phyloP scores from a whole-genome alignment of 2,329 filamentous ascomycete species.

The Metarhizium anisopliae region DNA sequence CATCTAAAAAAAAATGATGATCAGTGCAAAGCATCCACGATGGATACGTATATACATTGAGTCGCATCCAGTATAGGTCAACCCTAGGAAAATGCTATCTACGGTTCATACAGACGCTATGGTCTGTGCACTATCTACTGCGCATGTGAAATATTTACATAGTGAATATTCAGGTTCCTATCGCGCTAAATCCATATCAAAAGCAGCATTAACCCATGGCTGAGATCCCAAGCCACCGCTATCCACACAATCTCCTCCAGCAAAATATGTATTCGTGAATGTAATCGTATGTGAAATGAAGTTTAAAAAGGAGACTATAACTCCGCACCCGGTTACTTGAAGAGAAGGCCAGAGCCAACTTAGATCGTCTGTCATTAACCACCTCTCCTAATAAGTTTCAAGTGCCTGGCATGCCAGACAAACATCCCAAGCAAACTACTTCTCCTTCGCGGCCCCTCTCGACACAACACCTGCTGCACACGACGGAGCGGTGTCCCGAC shows the following conservation, averaged over 20 bases:
- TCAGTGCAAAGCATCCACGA: neutral
- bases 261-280: neutral
- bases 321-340: too few relatives aligned
- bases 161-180: neutral
- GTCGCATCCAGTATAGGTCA: neutral
- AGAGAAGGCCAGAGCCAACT: neutral
- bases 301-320: too few relatives aligned
- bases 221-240: neutral
- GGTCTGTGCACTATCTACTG: neutral
- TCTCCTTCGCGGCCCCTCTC: constrained; percentile 57
- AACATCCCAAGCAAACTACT: constrained; percentile 56
- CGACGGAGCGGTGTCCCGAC: constrained; percentile 39
- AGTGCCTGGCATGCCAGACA: constrained; percentile 33
- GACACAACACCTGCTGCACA: constrained; percentile 62
- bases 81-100: neutral
- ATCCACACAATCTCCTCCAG: neutral
- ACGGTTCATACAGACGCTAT: neutral
- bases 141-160: neutral
- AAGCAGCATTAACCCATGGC: neutral
- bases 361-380: neutral
- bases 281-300: neutral
- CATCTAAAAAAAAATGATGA: neutral
- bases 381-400: constrained; percentile 12
- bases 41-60: neutral
- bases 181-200: neutral